phyloP scores from a whole-genome alignment of 129 eudicot species.

The Deinandra increscens region DNA sequence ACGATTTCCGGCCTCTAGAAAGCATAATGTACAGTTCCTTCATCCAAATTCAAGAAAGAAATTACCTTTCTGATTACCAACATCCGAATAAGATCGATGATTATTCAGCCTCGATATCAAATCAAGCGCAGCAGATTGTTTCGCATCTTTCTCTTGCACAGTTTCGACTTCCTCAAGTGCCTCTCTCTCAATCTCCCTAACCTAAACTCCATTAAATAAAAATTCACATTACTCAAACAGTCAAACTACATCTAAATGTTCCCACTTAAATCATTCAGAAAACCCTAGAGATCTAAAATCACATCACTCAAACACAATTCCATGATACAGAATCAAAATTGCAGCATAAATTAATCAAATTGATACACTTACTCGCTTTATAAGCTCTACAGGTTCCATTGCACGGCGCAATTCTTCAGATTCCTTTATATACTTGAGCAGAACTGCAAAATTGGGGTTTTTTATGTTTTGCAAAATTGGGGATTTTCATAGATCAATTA shows the following conservation, averaged over 20 bases:
- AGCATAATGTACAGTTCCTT: not conserved
- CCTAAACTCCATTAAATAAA: constrained; percentile 43
- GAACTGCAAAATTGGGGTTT: constrained; percentile 33
- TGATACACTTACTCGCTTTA: constrained; percentile 61
- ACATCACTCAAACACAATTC: not conserved
- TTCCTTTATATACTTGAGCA: constrained; percentile 58
- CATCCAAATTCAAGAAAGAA: constrained; percentile 15
- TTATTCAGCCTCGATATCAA: constrained; percentile 70
- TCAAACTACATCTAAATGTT: not conserved
- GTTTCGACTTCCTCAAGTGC: constrained; percentile 47
- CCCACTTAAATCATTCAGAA: not conserved
- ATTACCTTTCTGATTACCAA: constrained; percentile 68
- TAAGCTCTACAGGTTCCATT: constrained; percentile 76
- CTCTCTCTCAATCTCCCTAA: constrained; percentile 77
- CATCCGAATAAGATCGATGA: constrained; percentile 56
- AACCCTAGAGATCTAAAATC: not conserved
- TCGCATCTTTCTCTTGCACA: constrained; percentile 62
- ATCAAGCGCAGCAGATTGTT: constrained; percentile 78
- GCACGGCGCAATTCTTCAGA: constrained; percentile 78
- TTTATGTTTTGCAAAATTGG: not conserved
- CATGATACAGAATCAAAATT: not conserved
- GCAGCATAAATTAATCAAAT: constrained; percentile 16
- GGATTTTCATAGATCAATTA: not conserved
- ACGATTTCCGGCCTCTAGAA: not conserved
- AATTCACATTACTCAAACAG: not conserved